Base-by-base conservation (phyloP, 345 rosid genomes). In the Arabis hirsuta region DNA sequence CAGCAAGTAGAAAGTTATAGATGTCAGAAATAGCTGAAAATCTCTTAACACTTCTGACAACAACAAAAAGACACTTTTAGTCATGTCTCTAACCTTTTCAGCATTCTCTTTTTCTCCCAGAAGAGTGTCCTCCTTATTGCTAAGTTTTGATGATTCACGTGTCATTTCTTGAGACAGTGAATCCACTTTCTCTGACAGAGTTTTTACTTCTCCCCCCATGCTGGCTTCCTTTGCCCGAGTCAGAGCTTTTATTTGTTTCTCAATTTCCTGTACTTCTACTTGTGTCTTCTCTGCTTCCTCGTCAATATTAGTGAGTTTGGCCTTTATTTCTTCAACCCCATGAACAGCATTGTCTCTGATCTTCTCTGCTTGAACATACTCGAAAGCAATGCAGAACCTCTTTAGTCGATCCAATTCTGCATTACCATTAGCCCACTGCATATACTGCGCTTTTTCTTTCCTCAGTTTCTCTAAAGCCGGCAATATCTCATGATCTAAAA, bases 391-490 rank as follows among this genome's bases (percentile, higher is more conserved):
- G 38, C 74, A 69, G 9, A 69, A 69, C 66, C 58, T 70, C 50
- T 6, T 70, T 0, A 70, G 5, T 1, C 66, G 16, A 32, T 69
- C 74, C 3, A 70, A 4, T 19, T 67, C 72, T 2, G 63, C 50
- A 2, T 78, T 91, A 34, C 96, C 94, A 43, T 87, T 90, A 71
- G 99, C 88, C 99, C 99, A 95, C 63, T 90, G 98, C 98, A 95
- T 91, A 67, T 95, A 95, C 16, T 91, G 98, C 61, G 83, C 80
- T 50, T 90, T 77, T 73, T 95, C 98, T 83, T 84, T 95, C 85
- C 97, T 90, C 61, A 95, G 74, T 78, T 90, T 95, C 79, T 91
- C 98, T 52, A 95, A 59, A 73, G 99, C 99, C 47, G 96, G 97
- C 71, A 95, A 70, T 79, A 95, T 95, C 65, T 95, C 97, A 39